These are phyloP conservation scores for Pythium plurisporium DNA, from an alignment of 352 stramenopile species.

Conservation along the genomic window DNA sequence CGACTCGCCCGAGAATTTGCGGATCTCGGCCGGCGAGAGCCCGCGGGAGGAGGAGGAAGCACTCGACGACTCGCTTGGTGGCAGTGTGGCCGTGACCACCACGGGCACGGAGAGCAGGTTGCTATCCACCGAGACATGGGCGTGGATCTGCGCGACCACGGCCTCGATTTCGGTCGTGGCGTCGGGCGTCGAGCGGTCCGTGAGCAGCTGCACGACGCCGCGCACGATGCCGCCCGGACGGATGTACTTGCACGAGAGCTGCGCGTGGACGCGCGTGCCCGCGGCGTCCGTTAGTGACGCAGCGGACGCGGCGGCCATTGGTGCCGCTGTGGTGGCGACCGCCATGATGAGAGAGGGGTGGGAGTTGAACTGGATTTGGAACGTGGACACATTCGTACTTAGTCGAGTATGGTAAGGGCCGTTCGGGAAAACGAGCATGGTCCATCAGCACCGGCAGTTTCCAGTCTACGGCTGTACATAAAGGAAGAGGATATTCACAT, in stretches of 20 bases:
- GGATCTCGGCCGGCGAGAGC: conserved; percentile 31
- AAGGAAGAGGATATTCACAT: too few relatives aligned
- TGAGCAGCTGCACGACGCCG: conserved; percentile 44
- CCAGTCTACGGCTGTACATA: too few relatives aligned
- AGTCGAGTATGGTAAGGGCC: too few relatives aligned
- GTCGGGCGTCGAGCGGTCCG: conserved; percentile 22
- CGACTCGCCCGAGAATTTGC: conserved; percentile 47
- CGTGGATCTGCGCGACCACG: conserved; percentile 58
- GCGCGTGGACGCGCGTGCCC: conserved; percentile 22
- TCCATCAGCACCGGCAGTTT: too few relatives aligned
- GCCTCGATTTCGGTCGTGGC: conserved; percentile 38
- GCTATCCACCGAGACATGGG: conserved; percentile 84
- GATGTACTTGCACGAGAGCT: conserved; percentile 48
- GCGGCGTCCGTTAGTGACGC: neutral
- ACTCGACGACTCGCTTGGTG: neutral
- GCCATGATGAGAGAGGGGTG: neutral
- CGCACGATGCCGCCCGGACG: conserved; percentile 49
- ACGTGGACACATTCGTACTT: neutral
- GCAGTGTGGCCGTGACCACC: conserved; percentile 56
- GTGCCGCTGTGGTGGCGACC: neutral
- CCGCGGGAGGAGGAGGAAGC: neutral
- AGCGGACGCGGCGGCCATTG: neutral
- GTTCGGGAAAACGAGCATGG: too few relatives aligned
- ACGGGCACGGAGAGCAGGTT: conserved; percentile 92
- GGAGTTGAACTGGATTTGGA: neutral